phyloP scores from a whole-genome alignment of 306 rosid species.

The Erythrophleum fordii region DNA sequence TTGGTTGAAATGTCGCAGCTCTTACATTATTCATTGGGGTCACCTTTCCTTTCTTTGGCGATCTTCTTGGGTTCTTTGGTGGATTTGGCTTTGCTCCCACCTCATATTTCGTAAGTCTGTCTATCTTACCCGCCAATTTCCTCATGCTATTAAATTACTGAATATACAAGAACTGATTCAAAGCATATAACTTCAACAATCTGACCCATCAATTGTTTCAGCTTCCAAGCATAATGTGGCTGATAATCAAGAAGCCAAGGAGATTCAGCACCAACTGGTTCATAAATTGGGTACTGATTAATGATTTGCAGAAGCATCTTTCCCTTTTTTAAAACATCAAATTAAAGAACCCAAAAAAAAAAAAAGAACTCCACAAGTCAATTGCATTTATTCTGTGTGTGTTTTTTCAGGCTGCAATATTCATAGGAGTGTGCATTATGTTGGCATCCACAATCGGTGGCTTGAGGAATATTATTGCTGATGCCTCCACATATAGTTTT shows the following conservation, averaged over 20 bases:
- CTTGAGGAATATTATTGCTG: slow-evolving; percentile 73
- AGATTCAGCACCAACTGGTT: slow-evolving; percentile 82
- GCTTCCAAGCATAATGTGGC: slow-evolving; percentile 97
- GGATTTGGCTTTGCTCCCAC: slow-evolving; percentile 97
- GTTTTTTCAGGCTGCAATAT: slow-evolving; percentile 64
- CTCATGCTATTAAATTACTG: neutral
- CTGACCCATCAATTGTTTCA: slow-evolving; percentile 35
- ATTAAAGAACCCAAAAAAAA: neutral
- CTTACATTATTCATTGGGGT: slow-evolving; percentile 75
- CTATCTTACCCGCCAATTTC: neutral
- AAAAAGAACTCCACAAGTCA: neutral
- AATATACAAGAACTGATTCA: slow-evolving; percentile 14
- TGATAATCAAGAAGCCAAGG: slow-evolving; percentile 83
- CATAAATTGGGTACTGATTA: slow-evolving; percentile 78
- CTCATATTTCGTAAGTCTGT: slow-evolving; percentile 67
- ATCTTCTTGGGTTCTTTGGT: slow-evolving; percentile 95
- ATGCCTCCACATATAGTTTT: slow-evolving; percentile 87
- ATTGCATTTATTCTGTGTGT: slow-evolving; percentile 6
- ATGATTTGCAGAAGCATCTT: slow-evolving; percentile 2
- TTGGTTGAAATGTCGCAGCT: slow-evolving; percentile 55
- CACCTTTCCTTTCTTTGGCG: slow-evolving; percentile 95
- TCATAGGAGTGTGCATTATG: slow-evolving; percentile 81
- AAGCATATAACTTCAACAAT: neutral
- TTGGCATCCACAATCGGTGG: slow-evolving; percentile 93
- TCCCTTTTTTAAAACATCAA: slow-evolving; percentile 6